Conservation (phyloP, 345 rosid species). For the Aquilaria sinensis region DNA sequence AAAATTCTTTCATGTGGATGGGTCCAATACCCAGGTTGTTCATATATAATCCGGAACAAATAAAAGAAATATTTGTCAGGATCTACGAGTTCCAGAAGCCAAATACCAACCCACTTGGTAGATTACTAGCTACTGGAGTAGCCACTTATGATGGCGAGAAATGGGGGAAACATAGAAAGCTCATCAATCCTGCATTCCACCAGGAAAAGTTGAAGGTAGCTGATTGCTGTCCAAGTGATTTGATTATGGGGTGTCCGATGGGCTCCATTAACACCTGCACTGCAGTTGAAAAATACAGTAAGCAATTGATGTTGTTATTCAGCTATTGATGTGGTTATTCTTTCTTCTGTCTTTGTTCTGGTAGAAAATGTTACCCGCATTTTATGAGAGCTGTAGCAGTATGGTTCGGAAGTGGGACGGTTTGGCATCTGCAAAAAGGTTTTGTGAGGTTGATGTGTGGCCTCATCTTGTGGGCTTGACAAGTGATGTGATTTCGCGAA, state of each 20-base stretch:
- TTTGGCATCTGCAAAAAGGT: neutral
- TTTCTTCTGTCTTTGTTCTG: too few relatives aligned
- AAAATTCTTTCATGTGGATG: conserved; percentile 35
- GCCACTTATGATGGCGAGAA: conserved; percentile 34
- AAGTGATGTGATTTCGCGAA: conserved; percentile 29
- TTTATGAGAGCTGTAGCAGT: conserved; percentile 8
- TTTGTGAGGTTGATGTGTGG: conserved; percentile 23
- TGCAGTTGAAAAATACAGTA: too few relatives aligned
- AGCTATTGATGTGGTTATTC: too few relatives aligned
- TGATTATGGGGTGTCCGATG: too few relatives aligned
- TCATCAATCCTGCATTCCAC: conserved; percentile 51
- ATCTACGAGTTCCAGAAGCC: conserved; percentile 29
- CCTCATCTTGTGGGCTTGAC: conserved; percentile 16
- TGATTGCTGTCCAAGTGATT: too few relatives aligned
- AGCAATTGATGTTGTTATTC: too few relatives aligned
- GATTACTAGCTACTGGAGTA: conserved; percentile 29
- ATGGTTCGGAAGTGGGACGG: conserved; percentile 23
- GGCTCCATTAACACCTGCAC: too few relatives aligned
- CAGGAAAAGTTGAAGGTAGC: conserved; percentile 52
- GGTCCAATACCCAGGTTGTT: conserved; percentile 41
- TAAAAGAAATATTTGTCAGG: conserved; percentile 37
- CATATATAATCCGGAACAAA: conserved; percentile 36
- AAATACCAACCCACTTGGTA: conserved; percentile 19
- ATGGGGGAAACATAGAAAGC: conserved; percentile 48
- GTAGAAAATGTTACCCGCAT: conserved; percentile 13